Evolutionary conservation across 2,329 filamentous ascomycete genomes (phyloP).

Genomic region (Myriosclerotinia duriaeana): DNA sequence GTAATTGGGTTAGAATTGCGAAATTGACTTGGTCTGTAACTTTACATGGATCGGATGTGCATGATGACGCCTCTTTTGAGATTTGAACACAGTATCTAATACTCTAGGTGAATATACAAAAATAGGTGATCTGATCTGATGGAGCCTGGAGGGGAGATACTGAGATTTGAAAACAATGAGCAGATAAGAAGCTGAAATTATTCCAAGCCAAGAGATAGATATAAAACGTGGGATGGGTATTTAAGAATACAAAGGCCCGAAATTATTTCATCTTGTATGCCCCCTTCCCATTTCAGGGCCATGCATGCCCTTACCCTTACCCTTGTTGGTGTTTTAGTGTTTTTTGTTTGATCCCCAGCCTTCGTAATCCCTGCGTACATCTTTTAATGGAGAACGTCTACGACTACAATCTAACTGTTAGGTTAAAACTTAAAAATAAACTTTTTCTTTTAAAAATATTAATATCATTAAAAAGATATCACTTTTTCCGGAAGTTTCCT

Average conservation of each 20-base stretch:
- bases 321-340: no score
- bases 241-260: no score
- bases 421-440: no score
- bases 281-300: no score
- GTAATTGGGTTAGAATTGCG: not conserved
- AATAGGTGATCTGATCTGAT: no score
- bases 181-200: not conserved
- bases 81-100: no score
- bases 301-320: not conserved
- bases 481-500: not conserved
- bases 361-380: slow-evolving; percentile 5
- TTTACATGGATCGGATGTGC: slow-evolving; percentile 15
- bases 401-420: no score
- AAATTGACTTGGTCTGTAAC: slow-evolving; percentile 1
- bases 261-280: no score
- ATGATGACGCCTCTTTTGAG: not conserved
- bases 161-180: no score
- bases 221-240: not conserved
- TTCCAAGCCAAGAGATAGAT: not conserved
- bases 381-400: not conserved
- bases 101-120: no score
- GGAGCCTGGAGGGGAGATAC: no score
- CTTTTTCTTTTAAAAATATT: not conserved
- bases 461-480: not conserved
- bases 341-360: not conserved